These are phyloP conservation scores for Juglanconis oblonga DNA, from an alignment of 2,329 filamentous ascomycete species.

Conservation along the genomic window DNA sequence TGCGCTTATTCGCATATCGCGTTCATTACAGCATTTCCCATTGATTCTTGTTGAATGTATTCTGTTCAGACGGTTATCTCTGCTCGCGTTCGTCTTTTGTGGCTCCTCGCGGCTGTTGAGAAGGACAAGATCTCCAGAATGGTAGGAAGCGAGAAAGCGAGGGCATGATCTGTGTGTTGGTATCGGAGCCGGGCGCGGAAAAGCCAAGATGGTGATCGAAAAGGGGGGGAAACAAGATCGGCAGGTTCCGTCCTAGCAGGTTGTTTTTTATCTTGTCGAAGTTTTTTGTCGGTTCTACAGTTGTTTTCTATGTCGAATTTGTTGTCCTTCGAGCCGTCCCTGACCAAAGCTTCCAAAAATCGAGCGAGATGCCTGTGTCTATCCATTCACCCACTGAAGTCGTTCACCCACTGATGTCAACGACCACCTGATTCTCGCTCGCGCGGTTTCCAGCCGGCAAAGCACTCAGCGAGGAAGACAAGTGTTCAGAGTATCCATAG, in stretches of 20 bases:
- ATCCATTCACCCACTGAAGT: neutral
- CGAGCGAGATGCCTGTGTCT: neutral
- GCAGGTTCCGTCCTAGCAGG: too few species aligned
- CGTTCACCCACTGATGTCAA: too few species aligned
- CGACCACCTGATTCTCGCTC: too few species aligned
- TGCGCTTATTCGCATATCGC: too few species aligned
- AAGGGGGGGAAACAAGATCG: neutral
- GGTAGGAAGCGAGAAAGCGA: neutral
- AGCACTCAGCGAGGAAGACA: too few species aligned
- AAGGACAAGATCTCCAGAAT: neutral
- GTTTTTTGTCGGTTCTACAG: neutral
- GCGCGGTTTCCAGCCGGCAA: too few species aligned
- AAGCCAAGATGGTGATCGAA: neutral
- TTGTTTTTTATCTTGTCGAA: too few species aligned
- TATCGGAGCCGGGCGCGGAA: neutral
- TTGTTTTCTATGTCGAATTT: neutral
- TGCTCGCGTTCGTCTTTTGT: neutral
- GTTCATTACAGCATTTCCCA: neutral
- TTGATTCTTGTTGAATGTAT: neutral
- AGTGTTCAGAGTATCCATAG: too few species aligned
- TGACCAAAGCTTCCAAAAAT: neutral
- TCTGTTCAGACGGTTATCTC: neutral
- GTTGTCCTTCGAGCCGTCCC: neutral
- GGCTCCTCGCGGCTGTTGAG: neutral
- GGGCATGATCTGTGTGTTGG: neutral